phyloP scores from a whole-genome alignment of 768 basidiomycete genomes.

The Amanita rimosa region DNA sequence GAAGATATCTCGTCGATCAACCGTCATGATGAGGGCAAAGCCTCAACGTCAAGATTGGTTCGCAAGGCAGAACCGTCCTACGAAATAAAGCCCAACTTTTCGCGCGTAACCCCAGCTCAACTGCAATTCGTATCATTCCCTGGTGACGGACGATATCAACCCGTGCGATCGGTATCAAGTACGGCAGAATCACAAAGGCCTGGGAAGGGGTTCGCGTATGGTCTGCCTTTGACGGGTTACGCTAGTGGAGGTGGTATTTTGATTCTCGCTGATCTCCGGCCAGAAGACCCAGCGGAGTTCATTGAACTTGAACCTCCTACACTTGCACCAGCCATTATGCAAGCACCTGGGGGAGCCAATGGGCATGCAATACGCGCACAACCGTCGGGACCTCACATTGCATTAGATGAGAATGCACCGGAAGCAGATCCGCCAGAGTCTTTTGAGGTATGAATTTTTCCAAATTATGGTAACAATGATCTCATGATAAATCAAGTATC shows the following conservation, averaged over 20 bases:
- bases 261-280: conserved; percentile 64
- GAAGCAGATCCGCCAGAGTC: conserved; percentile 69
- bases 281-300: conserved; percentile 63
- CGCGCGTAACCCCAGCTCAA: conserved; percentile 87
- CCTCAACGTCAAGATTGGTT: conserved; percentile 28
- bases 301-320: conserved; percentile 44
- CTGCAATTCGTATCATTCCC: conserved; percentile 80
- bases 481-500: conserved; percentile 41
- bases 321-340: conserved; percentile 14
- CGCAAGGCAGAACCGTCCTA: conserved; percentile 67
- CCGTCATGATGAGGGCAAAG: conserved; percentile 21
- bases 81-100: conserved; percentile 77
- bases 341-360: conserved; percentile 18
- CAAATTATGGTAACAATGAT: background rate
- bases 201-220: conserved; percentile 18
- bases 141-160: conserved; percentile 68
- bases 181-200: conserved; percentile 23
- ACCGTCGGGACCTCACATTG: conserved; percentile 43
- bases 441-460: conserved; percentile 60
- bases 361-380: conserved; percentile 19
- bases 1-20: conserved; percentile 48
- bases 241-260: conserved; percentile 84
- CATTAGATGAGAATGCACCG: conserved; percentile 57
- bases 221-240: conserved; percentile 44
- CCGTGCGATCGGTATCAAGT: conserved; percentile 71